phyloP scores from a whole-genome alignment of 352 stramenopile genomes.

The Pelagophyceae sp. region DNA sequence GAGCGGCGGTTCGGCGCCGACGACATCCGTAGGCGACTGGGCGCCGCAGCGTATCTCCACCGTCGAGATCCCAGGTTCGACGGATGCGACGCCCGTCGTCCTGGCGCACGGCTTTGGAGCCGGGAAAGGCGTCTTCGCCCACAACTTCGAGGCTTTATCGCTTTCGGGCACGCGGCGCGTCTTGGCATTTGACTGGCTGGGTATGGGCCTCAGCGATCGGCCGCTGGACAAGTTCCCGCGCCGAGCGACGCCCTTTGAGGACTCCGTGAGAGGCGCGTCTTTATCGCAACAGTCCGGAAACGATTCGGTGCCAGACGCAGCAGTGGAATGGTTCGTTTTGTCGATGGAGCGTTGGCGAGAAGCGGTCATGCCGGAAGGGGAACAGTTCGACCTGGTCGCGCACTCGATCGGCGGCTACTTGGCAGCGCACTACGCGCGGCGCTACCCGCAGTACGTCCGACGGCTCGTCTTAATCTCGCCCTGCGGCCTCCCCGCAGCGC shows the following conservation, averaged over 20 bases:
- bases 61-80: background rate
- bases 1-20: too few species aligned
- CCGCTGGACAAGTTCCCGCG: too few species aligned
- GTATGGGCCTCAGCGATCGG: slow-evolving; percentile 34
- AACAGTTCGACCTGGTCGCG: slow-evolving; percentile 34
- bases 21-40: too few species aligned
- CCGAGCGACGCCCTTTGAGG: background rate
- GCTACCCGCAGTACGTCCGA: slow-evolving; percentile 19
- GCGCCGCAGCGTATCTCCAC: background rate
- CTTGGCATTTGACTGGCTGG: slow-evolving; percentile 37
- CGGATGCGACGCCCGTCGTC: slow-evolving; percentile 16
- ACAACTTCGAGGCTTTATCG: slow-evolving; percentile 36
- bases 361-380: slow-evolving; percentile 19
- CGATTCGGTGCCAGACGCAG: slow-evolving; percentile 12
- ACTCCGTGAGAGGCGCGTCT: background rate
- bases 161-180: slow-evolving; percentile 28
- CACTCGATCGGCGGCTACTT: slow-evolving; percentile 39
- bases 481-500: slow-evolving; percentile 31
- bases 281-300: slow-evolving; percentile 28
- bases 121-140: slow-evolving; percentile 35
- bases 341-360: slow-evolving; percentile 31
- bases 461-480: slow-evolving; percentile 36
- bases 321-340: slow-evolving; percentile 37
- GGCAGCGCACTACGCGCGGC: slow-evolving; percentile 33
- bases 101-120: slow-evolving; percentile 38